Base-by-base conservation (phyloP, 495 filamentous ascomycete genomes). In the Glutinoglossum americanum region DNA sequence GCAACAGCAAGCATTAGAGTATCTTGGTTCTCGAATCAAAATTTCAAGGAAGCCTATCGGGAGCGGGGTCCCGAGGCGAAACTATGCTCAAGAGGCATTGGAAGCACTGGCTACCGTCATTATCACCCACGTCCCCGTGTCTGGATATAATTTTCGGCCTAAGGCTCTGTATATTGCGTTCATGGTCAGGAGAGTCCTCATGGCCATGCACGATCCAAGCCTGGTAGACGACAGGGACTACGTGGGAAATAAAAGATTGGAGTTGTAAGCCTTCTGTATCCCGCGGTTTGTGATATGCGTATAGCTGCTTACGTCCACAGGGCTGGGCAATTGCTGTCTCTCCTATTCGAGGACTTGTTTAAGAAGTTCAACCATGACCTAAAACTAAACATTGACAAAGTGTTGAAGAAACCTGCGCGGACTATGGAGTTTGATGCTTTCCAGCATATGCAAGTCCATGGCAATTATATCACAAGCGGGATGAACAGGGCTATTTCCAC, bases 141-240 rank as follows among this genome's bases (percentile, higher is more conserved):
- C 80, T 56, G 84, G 84, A 57, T 75, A 93, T 63, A 87, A 97
- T 64, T 96, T 96, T 70, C 80, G 89, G 56, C 89, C 92, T 5
- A 99, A 99, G 63, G 88, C 89, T 9, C 74, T 96, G 33, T 99
- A 96, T 63, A 78, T 99, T 54, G 92, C 89, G 48, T 86, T 92
- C 71, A 99, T 97, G 92, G 82, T 87, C 27, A 84, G 89, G 26
- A 79, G 90, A 68, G 88, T 97, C 0, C 64, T 99, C 41, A 94
- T 95, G 87, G 90, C 87, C 11, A 82, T 84, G 66, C 84, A 89
- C 51, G 87, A 97, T 62, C 79, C 84, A 5, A 83, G 79, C 21
- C 73, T 97, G 60, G 85, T 97, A 1, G 92, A 99, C 60, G 92
- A 99, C 67, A 77, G 92, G 63, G 92, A 99, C 68, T 97, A 97